These are phyloP conservation scores for Globisporangium carolinianum DNA, from an alignment of 352 stramenopile species.

Conservation along the genomic window DNA sequence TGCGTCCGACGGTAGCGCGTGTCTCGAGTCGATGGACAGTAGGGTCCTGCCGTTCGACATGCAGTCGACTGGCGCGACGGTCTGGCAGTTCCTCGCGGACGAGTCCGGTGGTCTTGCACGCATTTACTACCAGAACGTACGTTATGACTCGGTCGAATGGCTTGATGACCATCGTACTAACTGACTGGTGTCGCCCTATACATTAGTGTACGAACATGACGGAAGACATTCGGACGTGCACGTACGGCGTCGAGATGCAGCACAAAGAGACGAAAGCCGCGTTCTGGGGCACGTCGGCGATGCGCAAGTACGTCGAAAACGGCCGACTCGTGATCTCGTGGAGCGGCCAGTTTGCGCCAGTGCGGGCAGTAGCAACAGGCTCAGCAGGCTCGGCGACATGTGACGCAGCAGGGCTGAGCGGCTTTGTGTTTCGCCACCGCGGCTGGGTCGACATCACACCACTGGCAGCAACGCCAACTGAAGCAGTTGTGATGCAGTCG, in stretches of 20 bases:
- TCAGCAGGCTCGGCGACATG: no score
- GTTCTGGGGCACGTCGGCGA: slow-evolving; percentile 10
- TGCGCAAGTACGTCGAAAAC: slow-evolving; percentile 15
- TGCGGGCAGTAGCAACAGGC: neutral
- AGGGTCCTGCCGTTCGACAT: slow-evolving; percentile 13
- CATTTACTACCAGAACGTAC: slow-evolving; percentile 13
- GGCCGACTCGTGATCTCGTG: slow-evolving; percentile 11
- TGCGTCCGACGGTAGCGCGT: neutral
- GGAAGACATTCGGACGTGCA: slow-evolving; percentile 10
- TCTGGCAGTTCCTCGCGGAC: slow-evolving; percentile 13
- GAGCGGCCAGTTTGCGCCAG: slow-evolving; percentile 3
- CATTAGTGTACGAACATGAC: slow-evolving; percentile 13
- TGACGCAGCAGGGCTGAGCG: neutral
- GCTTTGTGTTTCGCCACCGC: slow-evolving; percentile 10
- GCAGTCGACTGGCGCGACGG: slow-evolving; percentile 6
- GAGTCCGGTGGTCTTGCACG: slow-evolving; percentile 4
- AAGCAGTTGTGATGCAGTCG: slow-evolving; percentile 14
- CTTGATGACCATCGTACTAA: no score
- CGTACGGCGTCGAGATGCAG: slow-evolving; percentile 12
- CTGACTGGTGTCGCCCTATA: neutral
- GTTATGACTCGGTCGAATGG: neutral
- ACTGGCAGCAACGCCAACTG: slow-evolving; percentile 1
- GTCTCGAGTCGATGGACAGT: slow-evolving; percentile 11
- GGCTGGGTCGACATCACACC: slow-evolving; percentile 12
- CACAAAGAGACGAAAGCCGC: slow-evolving; percentile 11